Evolutionary conservation across 768 basidiomycete genomes (phyloP).

Genomic region (Leucogyrophana mollusca): DNA sequence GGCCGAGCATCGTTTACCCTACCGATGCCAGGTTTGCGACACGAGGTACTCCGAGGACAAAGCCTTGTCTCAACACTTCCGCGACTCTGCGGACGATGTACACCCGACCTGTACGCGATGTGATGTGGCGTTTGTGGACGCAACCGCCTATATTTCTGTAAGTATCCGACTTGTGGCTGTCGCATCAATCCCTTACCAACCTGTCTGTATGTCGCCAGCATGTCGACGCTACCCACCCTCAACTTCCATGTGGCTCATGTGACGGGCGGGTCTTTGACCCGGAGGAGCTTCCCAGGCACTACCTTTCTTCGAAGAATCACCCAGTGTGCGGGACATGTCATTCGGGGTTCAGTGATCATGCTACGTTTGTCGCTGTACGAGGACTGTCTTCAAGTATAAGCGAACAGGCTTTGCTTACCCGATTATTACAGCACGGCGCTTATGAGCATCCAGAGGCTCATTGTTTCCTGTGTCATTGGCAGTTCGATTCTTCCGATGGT

Average conservation of each 20-base stretch:
- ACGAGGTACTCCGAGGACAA: conserved; percentile 30
- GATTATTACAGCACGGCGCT: conserved; percentile 25
- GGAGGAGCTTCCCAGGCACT: conserved; percentile 22
- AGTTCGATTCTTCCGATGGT: conserved; percentile 36
- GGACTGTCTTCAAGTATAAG: no score
- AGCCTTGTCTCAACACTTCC: conserved; percentile 39
- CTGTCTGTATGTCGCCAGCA: conserved; percentile 30
- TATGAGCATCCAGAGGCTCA: conserved; percentile 29
- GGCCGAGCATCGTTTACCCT: conserved; percentile 26
- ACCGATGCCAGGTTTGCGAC: conserved; percentile 21
- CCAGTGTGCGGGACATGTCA: conserved; percentile 25
- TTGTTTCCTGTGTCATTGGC: conserved; percentile 36
- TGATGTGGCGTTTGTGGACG: conserved; percentile 32
- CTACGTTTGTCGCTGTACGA: conserved; percentile 25
- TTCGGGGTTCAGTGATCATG: conserved; percentile 24
- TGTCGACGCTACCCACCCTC: conserved; percentile 34
- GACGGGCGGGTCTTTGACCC: conserved; percentile 20
- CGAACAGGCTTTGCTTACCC: no score
- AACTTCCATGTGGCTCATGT: conserved; percentile 32
- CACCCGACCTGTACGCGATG: conserved; percentile 39
- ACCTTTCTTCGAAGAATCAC: conserved; percentile 24
- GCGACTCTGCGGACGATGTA: conserved; percentile 26
- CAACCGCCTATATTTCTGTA: conserved; percentile 27
- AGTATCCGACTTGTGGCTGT: conserved; percentile 6
- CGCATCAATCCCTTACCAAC: conserved; percentile 3